Base-by-base conservation (phyloP, 306 rosid species). In the Mimosa pudica region DNA sequence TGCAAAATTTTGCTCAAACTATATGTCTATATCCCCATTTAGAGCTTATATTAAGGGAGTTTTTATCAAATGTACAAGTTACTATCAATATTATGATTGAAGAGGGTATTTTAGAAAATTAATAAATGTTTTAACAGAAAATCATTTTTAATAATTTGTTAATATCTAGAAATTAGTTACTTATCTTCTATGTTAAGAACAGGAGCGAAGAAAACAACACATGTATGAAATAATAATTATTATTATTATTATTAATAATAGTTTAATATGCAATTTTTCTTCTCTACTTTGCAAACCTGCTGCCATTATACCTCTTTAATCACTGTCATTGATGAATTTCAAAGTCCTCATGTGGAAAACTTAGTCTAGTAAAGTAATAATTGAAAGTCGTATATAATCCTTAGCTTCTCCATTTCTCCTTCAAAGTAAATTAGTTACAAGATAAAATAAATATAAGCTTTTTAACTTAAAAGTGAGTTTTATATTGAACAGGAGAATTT, bases 281-380 rank as follows among this genome's bases (percentile, higher is more conserved):
- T 12, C n/a, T 49, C 52, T 48, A 10, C 79, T 57, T 65, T 52
- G 52, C 52, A 13, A 48, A 48, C 52, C 52, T 2, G 52, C 52
- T 2, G 52, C 12, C 82, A 66, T 47, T 69, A 74, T 71, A 74
- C 79, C 78, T 74, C 79, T 57, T 65, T 52, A 52, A 14, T 74
- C 66, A 75, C 55, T 86, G 85, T 87, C 84, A 86, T 77, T 83
- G 30, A 24, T 24, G 30, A 24, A 24, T 24, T 24, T 24, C 77
- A 63, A 82, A 77, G 87, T 73, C 32, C 64, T 52, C 47, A 67
- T 81, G 78, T 60, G 73, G 75, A 64, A 71, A 88, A 75, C 73
- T 81, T 45, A 30, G 36, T 42, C 49, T 48, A 72, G 33, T 4
- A 60, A 18, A 38, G 42, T 38, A 10, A 35, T 58, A 58, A 58